Evolutionary conservation across 164 flowering plant genomes (phyloP).

Genomic region (Piper betle): DNA sequence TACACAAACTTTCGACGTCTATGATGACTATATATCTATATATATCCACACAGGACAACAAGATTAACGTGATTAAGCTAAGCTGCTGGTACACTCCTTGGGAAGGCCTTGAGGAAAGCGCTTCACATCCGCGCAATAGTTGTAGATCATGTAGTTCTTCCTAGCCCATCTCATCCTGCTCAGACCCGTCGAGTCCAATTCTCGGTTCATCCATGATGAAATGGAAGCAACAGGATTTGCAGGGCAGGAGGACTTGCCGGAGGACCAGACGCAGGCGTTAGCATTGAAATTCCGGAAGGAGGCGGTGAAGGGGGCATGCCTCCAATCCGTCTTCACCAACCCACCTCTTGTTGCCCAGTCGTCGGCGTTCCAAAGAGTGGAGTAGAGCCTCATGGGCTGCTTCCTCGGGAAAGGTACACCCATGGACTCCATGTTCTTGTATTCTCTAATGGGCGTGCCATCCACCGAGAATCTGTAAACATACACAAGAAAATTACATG

Average conservation of each 20-base stretch:
- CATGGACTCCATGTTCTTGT: constrained; percentile 2
- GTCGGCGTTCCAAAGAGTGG: constrained; percentile 7
- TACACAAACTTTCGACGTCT: no score
- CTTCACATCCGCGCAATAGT: constrained; percentile 27
- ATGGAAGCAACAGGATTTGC: not conserved
- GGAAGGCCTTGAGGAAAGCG: constrained; percentile 29
- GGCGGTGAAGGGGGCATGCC: constrained; percentile 6
- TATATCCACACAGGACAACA: no score
- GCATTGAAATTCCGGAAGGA: constrained; percentile 5
- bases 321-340: constrained; percentile 2
- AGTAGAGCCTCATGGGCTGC: constrained; percentile 7
- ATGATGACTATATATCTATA: no score
- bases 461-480: constrained; percentile 6
- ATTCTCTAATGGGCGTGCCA: constrained; percentile 7
- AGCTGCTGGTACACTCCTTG: constrained; percentile 11
- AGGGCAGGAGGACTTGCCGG: constrained; percentile 8
- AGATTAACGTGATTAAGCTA: not conserved
- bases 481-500: not conserved
- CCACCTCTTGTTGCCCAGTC: constrained; percentile 9
- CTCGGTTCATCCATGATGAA: constrained; percentile 1
- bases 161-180: constrained; percentile 22
- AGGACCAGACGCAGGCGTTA: not conserved
- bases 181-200: constrained; percentile 1
- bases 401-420: constrained; percentile 4
- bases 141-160: constrained; percentile 23